These are phyloP conservation scores for Dactylellina sp. DNA, from an alignment of 2,329 filamentous ascomycete genomes.

Conservation along the genomic window DNA sequence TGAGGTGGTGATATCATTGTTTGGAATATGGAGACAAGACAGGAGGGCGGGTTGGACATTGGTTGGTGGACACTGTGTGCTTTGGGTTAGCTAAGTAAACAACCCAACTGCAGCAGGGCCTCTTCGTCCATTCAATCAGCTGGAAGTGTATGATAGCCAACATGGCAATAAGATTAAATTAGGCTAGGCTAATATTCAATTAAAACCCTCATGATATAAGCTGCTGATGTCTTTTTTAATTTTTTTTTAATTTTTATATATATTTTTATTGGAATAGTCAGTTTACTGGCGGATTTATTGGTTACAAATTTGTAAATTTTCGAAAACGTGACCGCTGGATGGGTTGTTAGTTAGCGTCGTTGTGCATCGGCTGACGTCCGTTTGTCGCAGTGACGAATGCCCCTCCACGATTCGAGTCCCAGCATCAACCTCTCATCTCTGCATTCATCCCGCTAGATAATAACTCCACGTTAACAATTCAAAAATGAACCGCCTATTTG, in stretches of 20 bases:
- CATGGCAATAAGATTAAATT: background rate
- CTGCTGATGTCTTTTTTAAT: background rate
- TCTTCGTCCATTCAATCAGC: too few species aligned
- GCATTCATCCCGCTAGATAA: background rate
- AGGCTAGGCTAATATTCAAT: too few species aligned
- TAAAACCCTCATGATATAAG: too few species aligned
- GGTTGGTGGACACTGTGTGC: slow-evolving; percentile 33
- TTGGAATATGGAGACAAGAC: background rate
- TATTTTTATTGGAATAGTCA: too few species aligned
- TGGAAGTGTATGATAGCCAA: background rate
- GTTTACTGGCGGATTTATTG: too few species aligned
- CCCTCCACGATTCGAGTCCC: slow-evolving; percentile 14
- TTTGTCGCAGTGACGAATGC: slow-evolving; percentile 35
- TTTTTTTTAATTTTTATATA: background rate
- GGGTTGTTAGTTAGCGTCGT: too few species aligned
- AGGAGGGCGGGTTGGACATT: slow-evolving; percentile 7
- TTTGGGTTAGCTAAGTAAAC: too few species aligned
- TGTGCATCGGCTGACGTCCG: slow-evolving; percentile 27
- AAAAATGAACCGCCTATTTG: slow-evolving; percentile 96
- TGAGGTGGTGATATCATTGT: slow-evolving; percentile 16
- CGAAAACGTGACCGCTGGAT: background rate
- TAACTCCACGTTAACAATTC: background rate
- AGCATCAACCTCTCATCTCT: slow-evolving; percentile 11
- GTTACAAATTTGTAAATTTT: too few species aligned
- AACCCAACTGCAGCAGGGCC: too few species aligned